phyloP scores from a whole-genome alignment of 2,329 filamentous ascomycete genomes.

The Thielaviopsis populi region DNA sequence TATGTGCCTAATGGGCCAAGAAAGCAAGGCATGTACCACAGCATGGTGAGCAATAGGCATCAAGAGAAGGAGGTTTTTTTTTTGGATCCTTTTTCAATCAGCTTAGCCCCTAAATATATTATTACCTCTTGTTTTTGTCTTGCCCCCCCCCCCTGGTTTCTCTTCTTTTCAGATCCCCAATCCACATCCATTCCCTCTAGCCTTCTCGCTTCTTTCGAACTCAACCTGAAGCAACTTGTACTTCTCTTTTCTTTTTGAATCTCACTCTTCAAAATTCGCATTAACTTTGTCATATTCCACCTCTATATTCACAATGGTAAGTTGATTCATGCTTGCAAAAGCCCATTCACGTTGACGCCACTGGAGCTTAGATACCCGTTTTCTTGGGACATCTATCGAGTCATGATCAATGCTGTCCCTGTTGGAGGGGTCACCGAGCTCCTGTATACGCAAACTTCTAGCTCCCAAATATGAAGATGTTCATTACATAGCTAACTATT shows the following conservation, averaged over 20 bases:
- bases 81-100: conserved; percentile 8
- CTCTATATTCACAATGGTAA: conserved; percentile 15
- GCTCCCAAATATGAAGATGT: conserved; percentile 7
- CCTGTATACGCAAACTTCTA: not conserved
- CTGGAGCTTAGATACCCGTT: not conserved
- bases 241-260: not conserved
- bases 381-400: not conserved
- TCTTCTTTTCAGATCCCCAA: not conserved
- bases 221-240: not conserved
- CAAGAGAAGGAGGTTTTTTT: conserved; percentile 2
- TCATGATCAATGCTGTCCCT: not conserved
- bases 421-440: not conserved
- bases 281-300: not conserved
- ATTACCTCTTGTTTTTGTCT: not conserved
- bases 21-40: not conserved
- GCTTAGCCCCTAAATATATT: conserved; percentile 4
- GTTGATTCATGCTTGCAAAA: not conserved
- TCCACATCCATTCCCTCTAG: not conserved
- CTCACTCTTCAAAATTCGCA: not conserved
- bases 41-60: not conserved
- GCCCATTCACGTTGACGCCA: no score
- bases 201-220: not conserved
- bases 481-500: not conserved
- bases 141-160: not conserved
- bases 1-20: not conserved